phyloP scores from a whole-genome alignment of 2,329 filamentous ascomycete species.

The Ceratocystiopsis brevicomis region DNA sequence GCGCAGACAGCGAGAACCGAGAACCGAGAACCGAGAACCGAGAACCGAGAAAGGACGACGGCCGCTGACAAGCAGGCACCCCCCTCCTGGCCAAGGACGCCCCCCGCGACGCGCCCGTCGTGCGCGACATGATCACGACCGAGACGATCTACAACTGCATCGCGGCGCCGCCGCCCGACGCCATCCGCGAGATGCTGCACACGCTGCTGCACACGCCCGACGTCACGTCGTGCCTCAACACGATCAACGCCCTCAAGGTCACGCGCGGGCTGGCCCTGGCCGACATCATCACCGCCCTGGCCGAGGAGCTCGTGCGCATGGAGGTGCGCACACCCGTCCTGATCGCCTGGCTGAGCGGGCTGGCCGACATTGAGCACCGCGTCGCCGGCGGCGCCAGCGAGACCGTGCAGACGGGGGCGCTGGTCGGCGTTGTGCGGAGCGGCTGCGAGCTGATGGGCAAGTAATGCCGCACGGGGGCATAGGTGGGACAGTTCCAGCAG shows the following conservation, averaged over 20 bases:
- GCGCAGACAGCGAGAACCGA: too few relatives aligned
- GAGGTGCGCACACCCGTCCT: constrained; percentile 76
- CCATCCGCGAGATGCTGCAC: constrained; percentile 66
- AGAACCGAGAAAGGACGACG: too few relatives aligned
- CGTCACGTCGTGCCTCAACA: constrained; percentile 73
- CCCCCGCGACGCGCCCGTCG: constrained; percentile 41
- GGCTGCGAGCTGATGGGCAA: constrained; percentile 53
- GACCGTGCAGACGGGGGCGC: constrained; percentile 72
- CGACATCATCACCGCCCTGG: constrained; percentile 75
- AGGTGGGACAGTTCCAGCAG: too few relatives aligned
- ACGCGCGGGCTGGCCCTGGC: constrained; percentile 75
- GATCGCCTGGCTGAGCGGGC: constrained; percentile 75
- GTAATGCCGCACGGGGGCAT: too few relatives aligned
- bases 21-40: too few relatives aligned
- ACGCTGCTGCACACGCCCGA: constrained; percentile 72
- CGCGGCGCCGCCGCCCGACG: constrained; percentile 77
- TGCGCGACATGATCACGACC: constrained; percentile 64
- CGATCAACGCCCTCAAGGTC: constrained; percentile 73
- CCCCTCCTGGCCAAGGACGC: constrained; percentile 35
- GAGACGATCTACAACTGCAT: constrained; percentile 97
- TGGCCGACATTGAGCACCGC: constrained; percentile 85
- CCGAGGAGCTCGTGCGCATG: constrained; percentile 63
- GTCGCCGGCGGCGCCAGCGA: constrained; percentile 78
- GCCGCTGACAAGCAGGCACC: constrained; percentile 19
- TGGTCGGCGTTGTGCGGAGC: constrained; percentile 73